Conservation (phyloP, 1,139 yeast genomes). For the Sugiyamaella pinicola region DNA sequence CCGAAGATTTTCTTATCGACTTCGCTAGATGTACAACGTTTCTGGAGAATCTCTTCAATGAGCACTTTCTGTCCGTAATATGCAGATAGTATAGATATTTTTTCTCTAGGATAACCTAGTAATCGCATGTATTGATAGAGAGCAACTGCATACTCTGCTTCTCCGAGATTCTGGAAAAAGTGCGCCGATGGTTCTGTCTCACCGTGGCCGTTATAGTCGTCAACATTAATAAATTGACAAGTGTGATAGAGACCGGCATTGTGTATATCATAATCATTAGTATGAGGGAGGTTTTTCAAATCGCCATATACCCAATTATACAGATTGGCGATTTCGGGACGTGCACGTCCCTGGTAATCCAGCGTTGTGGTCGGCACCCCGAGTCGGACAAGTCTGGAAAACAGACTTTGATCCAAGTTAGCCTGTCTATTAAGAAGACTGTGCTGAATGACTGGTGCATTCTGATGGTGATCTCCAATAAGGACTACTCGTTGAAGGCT, state of each 20-base stretch:
- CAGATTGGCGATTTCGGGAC: slow-evolving; percentile 36
- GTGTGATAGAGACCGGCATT: slow-evolving; percentile 50
- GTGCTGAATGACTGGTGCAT: slow-evolving; percentile 34
- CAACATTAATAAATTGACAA: slow-evolving; percentile 48
- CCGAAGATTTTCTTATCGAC: slow-evolving; percentile 36
- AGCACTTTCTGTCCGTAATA: slow-evolving; percentile 46
- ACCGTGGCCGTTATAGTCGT: slow-evolving; percentile 37
- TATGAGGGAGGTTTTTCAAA: slow-evolving; percentile 23
- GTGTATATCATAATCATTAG: slow-evolving; percentile 21
- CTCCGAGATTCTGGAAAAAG: slow-evolving; percentile 49
- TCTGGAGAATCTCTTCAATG: slow-evolving; percentile 37
- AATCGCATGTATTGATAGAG: slow-evolving; percentile 53
- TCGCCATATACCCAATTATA: slow-evolving; percentile 35
- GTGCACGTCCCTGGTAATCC: slow-evolving; percentile 35
- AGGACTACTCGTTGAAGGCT: slow-evolving; percentile 38
- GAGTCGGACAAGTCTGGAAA: slow-evolving; percentile 35
- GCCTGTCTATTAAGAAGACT: slow-evolving; percentile 27
- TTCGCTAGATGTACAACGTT: slow-evolving; percentile 32
- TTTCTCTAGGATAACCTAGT: slow-evolving; percentile 48
- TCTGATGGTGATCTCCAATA: slow-evolving; percentile 43
- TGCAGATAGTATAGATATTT: slow-evolving; percentile 49
- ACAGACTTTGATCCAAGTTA: slow-evolving; percentile 36
- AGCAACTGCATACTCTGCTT: slow-evolving; percentile 56
- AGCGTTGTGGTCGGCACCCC: slow-evolving; percentile 36
- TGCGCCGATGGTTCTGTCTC: slow-evolving; percentile 40